Conservation (phyloP, 1,284 basidiomycete genomes). For the Salmacisia buchloeana region DNA sequence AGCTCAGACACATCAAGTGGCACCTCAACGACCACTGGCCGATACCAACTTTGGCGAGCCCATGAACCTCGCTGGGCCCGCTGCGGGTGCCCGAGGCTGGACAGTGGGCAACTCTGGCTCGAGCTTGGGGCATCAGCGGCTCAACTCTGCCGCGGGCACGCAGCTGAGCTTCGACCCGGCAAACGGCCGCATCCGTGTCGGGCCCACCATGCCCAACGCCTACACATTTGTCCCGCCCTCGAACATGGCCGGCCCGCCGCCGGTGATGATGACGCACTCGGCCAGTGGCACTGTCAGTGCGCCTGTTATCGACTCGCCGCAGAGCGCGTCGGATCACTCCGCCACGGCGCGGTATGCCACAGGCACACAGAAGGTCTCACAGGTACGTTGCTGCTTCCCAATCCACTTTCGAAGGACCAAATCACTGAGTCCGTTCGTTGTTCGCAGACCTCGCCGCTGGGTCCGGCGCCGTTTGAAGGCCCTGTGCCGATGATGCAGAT, state of each 20-base stretch:
- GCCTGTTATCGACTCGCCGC: background rate
- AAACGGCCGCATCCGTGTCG: background rate
- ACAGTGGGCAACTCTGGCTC: background rate
- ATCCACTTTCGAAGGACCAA: too few relatives aligned
- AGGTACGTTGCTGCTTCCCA: too few relatives aligned
- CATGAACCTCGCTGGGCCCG: background rate
- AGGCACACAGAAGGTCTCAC: too few relatives aligned
- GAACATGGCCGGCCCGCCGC: background rate
- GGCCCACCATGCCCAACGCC: background rate
- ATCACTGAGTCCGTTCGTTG: too few relatives aligned
- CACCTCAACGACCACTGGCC: too few relatives aligned
- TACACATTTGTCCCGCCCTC: background rate
- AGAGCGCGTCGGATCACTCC: background rate
- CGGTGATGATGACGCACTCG: background rate
- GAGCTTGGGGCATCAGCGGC: conserved; percentile 1
- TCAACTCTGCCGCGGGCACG: background rate
- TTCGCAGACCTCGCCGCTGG: background rate
- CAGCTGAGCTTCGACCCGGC: conserved; percentile 6
- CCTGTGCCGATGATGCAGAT: conserved; percentile 4
- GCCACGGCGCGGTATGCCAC: background rate
- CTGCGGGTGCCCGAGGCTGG: too few relatives aligned
- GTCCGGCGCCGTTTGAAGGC: background rate
- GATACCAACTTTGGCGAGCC: too few relatives aligned
- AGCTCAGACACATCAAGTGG: too few relatives aligned
- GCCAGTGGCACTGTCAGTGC: background rate